Percentiles rank a stretch among this genome's conserved stretches.
These are phyloP conservation scores for Yamagishiella unicocca DNA, from an alignment of 139 green algal genomes.

Conservation along the genomic window DNA sequence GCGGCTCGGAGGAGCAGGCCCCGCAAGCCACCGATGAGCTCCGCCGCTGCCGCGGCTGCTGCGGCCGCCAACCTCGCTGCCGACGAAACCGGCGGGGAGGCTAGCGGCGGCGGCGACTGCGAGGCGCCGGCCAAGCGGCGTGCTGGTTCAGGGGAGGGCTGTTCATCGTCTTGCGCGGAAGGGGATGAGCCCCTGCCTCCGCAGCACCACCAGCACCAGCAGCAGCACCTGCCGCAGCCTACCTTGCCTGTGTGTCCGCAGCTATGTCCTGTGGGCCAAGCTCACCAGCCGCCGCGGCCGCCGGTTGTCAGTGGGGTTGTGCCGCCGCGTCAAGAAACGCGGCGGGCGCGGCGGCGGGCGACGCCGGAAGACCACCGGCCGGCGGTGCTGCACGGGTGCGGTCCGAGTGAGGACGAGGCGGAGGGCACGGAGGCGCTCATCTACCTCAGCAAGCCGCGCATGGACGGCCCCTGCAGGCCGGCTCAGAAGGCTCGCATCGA, in stretches of 20 bases:
- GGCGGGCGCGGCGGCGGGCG: not conserved
- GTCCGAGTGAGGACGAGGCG: constrained; percentile 15
- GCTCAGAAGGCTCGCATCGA: too few relatives aligned
- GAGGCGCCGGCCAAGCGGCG: not conserved
- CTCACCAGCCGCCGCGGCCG: too few relatives aligned
- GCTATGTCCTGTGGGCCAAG: too few relatives aligned
- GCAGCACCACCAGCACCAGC: not conserved
- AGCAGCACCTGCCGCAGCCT: not conserved
- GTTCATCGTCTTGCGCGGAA: not conserved
- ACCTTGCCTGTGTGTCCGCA: too few relatives aligned
- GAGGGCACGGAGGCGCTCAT: constrained; percentile 24
- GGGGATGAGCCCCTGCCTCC: not conserved
- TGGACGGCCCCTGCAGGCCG: too few relatives aligned
- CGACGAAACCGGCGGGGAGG: not conserved
- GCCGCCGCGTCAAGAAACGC: too few relatives aligned
- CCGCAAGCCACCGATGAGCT: not conserved
- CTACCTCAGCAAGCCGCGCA: constrained; percentile 8
- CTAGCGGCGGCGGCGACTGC: not conserved
- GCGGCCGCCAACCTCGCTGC: not conserved
- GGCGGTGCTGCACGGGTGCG: not conserved
- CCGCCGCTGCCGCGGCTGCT: not conserved
- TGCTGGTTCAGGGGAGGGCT: not conserved
- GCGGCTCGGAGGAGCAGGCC: constrained; percentile 2
- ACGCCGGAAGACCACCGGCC: too few relatives aligned
- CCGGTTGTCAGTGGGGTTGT: too few relatives aligned